A percentile compares a stretch with the other conserved stretches of the same genome.
These are phyloP conservation scores for Tolypocladium ovalisporum DNA, from an alignment of 2,329 filamentous ascomycete species.

Conservation along the genomic window DNA sequence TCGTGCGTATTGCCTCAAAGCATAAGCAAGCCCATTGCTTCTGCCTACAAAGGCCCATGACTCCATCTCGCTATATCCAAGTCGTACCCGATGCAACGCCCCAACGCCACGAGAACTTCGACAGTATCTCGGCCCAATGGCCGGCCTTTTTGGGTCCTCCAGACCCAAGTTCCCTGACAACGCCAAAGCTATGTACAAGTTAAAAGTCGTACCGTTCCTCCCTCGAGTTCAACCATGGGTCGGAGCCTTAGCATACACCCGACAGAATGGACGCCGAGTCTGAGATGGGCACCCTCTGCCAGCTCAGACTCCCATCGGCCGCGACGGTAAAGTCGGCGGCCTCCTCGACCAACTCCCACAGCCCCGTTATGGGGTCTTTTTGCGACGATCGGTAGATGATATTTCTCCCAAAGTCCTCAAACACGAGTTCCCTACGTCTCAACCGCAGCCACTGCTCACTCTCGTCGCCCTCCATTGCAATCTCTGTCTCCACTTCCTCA, in stretches of 20 bases:
- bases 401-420: conserved; percentile 24
- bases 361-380: conserved; percentile 16
- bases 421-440: conserved; percentile 24
- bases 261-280: conserved; percentile 19
- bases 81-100: background rate
- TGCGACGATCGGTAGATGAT: conserved; percentile 25
- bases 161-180: background rate
- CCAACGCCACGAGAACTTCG: background rate
- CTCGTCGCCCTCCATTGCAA: conserved; percentile 18
- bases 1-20: background rate
- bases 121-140: background rate
- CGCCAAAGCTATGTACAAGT: background rate
- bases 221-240: too few species aligned
- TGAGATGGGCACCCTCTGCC: conserved; percentile 25
- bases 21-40: background rate
- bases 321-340: conserved; percentile 18
- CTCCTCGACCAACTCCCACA: conserved; percentile 28
- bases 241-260: conserved; percentile 11
- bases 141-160: background rate
- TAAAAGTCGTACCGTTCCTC: too few species aligned
- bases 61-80: background rate
- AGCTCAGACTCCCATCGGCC: conserved; percentile 19
- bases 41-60: background rate
- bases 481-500: conserved; percentile 21
- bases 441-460: conserved; percentile 28